Evolutionary conservation across 805 yeast species (phyloP), one percentile per base, ranked within the genome.

Genomic region (Candida krabiensis): DNA sequence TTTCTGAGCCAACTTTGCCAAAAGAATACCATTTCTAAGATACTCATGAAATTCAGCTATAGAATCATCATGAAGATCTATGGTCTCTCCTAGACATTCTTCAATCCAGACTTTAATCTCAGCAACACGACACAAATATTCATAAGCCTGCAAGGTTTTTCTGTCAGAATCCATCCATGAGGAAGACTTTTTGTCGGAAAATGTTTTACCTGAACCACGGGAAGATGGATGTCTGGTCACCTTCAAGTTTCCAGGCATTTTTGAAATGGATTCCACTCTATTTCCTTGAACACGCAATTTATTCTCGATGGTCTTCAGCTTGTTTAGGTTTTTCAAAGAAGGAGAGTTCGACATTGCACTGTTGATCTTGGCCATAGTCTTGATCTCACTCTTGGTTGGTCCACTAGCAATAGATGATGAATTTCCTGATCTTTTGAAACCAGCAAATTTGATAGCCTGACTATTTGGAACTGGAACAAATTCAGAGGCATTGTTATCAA

Each of bases 1-100:
- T 2, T 69, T 73, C 49, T 79, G 76, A 7, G 95, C 80, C 28
- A 91, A 61, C 54, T 85, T 80, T 2, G 97, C 97, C 24, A 93
- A 66, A 30, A 80, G 70, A 2, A 90, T 89, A 47, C 99, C 99
- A 63, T 91, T 84, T 46, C 90, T 72, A 19, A 93, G 64, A 27
- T 79, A 75, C 31, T 83, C 78, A 25, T 85, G 73, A 39, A 77
- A 67, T 28, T 73, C 73, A 4, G 63, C 71, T 3, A 79, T 66
- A 12, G 61, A 54, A 38, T 71, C 75, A 18, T 65, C 58, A 11
- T 46, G 37, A 7, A 58, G 35, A 13, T 52, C 56, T 5, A 64
- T 55, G 11, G 43, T 28, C 30, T 52, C 54, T 4, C 38, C 49
- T 4, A 63, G 36, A 14, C 58, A 49, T 1, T 46, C 42, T 50